Base-by-base conservation (phyloP, 129 eudicot genomes). In the Flaveria trinervia region DNA sequence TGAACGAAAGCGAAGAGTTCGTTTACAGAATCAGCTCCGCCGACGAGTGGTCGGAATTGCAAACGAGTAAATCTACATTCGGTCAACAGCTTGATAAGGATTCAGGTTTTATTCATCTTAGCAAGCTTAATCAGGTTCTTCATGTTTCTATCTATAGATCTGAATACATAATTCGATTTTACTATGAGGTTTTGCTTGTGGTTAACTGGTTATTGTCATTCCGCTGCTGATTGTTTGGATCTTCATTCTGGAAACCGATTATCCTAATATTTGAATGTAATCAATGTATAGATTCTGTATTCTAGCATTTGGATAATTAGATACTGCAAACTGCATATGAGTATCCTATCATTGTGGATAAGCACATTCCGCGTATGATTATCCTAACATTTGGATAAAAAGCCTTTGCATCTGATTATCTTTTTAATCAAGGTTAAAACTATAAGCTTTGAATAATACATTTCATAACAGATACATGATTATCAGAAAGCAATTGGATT, bases 1-100 rank as follows among this genome's bases (percentile, higher is more conserved):
- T 16, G 57, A 49, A 36, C 7, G 83, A 22, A 74, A 51, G 23
- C 7, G 88, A 90, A 28, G 89, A 91, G 71, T 89, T 65, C 26
- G 87, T 92, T 39, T 92, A 92, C 86, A 81, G 98, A 79, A 92
- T 92, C 75, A 89, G 93, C 81, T 86, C 93, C 11, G 85, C 85
- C n/a, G 85, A 70, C 30, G 98, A 92, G 79, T 92, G 93, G 96
- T 83, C 82, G 52, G 87, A 74, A 30, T 73, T 92, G 50, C 93
- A 83, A 81, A 77, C 39, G 3, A 89, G 44, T 52, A 84, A 81
- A 39, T 72, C 61, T 33, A 78, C 82, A 20, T 80, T 82, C 8
- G 97, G 97, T 5, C 85, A 85, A 30, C 81, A 88, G 6, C 86
- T 88, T 43, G 97, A 91, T 67, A 84, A 76, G 54, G 73, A 90